A percentile compares a stretch with the other conserved stretches of the same genome.
Conservation (phyloP, 2,329 filamentous ascomycete genomes). For the Falciphora oryzae region DNA sequence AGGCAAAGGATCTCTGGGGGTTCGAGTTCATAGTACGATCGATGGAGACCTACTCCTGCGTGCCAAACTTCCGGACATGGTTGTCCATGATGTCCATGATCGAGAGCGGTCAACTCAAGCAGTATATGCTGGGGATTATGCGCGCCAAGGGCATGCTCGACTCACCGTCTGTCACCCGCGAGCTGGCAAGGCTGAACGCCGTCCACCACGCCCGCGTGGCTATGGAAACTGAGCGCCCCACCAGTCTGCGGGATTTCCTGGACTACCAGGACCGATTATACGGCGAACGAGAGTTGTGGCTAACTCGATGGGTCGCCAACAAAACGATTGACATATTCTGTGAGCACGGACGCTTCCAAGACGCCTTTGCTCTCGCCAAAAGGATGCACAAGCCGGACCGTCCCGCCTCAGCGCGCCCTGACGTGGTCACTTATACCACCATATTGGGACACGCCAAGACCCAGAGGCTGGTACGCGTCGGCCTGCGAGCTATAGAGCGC, state of each 20-base stretch:
- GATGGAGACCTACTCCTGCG: conserved; percentile 34
- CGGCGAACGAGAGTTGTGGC: conserved; percentile 36
- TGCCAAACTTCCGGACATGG: conserved; percentile 42
- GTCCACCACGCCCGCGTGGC: conserved; percentile 36
- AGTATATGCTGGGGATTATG: conserved; percentile 42
- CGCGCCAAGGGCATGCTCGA: conserved; percentile 37
- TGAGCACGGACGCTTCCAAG: conserved; percentile 29
- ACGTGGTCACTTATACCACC: conserved; percentile 30
- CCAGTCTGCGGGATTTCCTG: conserved; percentile 30
- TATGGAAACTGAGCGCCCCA: conserved; percentile 7
- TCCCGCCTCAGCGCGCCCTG: conserved; percentile 18
- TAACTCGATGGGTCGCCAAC: conserved; percentile 30
- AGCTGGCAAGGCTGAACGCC: conserved; percentile 38
- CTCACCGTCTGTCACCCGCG: conserved; percentile 27
- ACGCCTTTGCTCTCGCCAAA: conserved; percentile 26
- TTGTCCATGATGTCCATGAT: conserved; percentile 45
- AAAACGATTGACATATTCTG: conserved; percentile 37
- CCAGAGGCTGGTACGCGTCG: conserved; percentile 17
- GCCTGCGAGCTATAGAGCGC: conserved; percentile 19
- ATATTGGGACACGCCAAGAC: conserved; percentile 23
- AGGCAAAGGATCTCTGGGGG: conserved; percentile 33
- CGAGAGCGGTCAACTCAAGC: conserved; percentile 50
- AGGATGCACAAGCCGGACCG: conserved; percentile 19
- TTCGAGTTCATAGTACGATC: conserved; percentile 34
- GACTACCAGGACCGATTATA: conserved; percentile 36